Conservation (phyloP, 2,329 filamentous ascomycete species). For the Biscogniauxia marginata region DNA sequence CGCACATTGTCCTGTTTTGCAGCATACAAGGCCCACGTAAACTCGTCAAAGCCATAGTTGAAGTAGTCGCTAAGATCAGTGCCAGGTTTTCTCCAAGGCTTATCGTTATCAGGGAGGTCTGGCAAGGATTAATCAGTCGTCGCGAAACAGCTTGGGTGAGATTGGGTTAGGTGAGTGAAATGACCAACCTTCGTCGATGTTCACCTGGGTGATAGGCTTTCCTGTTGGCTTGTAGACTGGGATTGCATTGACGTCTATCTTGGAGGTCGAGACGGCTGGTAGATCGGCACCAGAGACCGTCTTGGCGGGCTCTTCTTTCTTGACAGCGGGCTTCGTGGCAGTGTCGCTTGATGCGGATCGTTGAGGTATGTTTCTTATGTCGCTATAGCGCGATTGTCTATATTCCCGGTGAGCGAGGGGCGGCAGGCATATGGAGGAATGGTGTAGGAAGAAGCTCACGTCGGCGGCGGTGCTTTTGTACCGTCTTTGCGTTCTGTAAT, state of each 20-base stretch:
- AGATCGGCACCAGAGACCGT: constrained; percentile 26
- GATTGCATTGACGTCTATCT: constrained; percentile 79
- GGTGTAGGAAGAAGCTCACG: constrained; percentile 41
- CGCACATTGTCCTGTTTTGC: constrained; percentile 80
- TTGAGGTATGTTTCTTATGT: constrained; percentile 65
- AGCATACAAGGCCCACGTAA: constrained; percentile 94
- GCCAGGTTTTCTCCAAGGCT: constrained; percentile 92
- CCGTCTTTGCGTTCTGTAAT: constrained; percentile 67
- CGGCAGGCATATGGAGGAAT: background rate
- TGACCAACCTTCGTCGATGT: constrained; percentile 64
- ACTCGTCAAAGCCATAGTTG: constrained; percentile 98
- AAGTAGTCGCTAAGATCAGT: constrained; percentile 97
- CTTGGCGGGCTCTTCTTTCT: constrained; percentile 45
- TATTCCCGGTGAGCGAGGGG: constrained; percentile 5
- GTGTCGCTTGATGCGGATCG: constrained; percentile 54
- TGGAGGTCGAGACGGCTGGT: constrained; percentile 73
- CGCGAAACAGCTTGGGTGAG: constrained; percentile 9
- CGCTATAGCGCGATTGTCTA: constrained; percentile 62
- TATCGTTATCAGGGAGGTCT: constrained; percentile 77
- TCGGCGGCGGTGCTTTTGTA: constrained; percentile 56
- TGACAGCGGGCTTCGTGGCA: constrained; percentile 44
- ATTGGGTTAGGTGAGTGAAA: background rate
- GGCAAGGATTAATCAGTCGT: constrained; percentile 3
- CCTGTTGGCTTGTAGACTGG: constrained; percentile 77
- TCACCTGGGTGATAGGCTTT: constrained; percentile 75